Evolutionary conservation across 2,329 filamentous ascomycete species (phyloP), one percentile per base, ranked within the genome.

Genomic region (Colletotrichum destructivum): DNA sequence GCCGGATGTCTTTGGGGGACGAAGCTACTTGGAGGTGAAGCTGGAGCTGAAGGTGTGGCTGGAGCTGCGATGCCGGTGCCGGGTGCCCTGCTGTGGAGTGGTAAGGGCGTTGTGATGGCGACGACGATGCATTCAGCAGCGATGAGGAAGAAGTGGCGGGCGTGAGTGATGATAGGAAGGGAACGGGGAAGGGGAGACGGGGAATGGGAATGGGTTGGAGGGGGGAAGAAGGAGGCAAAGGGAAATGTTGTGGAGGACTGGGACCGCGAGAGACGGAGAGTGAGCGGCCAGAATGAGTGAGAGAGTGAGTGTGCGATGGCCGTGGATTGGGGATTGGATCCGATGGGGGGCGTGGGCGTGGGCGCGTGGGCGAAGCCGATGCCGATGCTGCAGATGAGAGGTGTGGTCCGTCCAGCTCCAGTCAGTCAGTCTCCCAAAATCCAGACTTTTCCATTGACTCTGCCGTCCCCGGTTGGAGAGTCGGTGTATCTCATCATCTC

Each of bases 351-450:
- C 21, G 56, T 31, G 26, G 26, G 26, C 26, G 5, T 31, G 26
- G 26, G 44, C n/a, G 56, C 26, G 59, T 61, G 59, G 59, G 44
- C 31, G 59, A 61, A 16, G 18, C 26, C 59, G 59, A 61, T 61
- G 59, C 59, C 59, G 57, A 61, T 52, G 49, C 16, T 61, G 42
- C 57, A 47, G 42, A 35, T 35, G 57, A 49, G 59, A 31, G 26
- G 26, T 47, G 26, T 44, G n/a, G 26, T 31, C 26, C 40, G 26
- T 47, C 11, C 59, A 47, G 44, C 38, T 23, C 18, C 44, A 61
- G 42, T n/a, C 44, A 61, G 42, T n/a, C 13, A 31, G 42, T 61
- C 59, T 31, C 26, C 26, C 4, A 31, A 31, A 31, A 31, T 31
- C 26, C 26, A 49, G 44, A 49, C 59, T 61, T 61, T 57, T 11